Conservation (phyloP, 345 rosid genomes). For the Syzygium oleosum region DNA sequence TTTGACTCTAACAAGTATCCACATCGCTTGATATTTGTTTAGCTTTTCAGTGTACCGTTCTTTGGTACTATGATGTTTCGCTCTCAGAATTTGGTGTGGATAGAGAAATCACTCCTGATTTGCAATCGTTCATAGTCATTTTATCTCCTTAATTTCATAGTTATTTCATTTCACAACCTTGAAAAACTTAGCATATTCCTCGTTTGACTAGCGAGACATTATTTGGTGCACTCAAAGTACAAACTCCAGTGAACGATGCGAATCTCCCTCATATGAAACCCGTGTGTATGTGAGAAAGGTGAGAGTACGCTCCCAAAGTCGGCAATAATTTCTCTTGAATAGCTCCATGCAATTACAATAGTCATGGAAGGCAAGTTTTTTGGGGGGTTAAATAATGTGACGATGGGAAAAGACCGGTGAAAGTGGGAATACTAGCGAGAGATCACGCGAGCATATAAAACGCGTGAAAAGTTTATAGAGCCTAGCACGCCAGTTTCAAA, state of each 20-base stretch:
- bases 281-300: fast-evolving
- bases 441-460: neutral
- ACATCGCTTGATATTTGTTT: neutral
- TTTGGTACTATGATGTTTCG: neutral
- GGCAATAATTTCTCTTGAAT: neutral
- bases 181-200: neutral
- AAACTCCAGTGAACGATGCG: fast-evolving
- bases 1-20: neutral
- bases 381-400: neutral
- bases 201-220: neutral
- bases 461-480: neutral
- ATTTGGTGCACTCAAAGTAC: neutral
- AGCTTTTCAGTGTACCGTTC: neutral
- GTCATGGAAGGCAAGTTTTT: fast-evolving
- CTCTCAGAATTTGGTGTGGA: neutral
- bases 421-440: neutral
- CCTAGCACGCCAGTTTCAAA: fast-evolving
- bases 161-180: neutral
- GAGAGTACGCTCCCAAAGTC: neutral
- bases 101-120: neutral
- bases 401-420: neutral
- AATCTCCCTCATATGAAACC: neutral
- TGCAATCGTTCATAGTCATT: neutral
- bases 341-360: neutral
- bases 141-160: neutral